phyloP scores from a whole-genome alignment of 495 filamentous ascomycete species.

The Neurospora sp. region DNA sequence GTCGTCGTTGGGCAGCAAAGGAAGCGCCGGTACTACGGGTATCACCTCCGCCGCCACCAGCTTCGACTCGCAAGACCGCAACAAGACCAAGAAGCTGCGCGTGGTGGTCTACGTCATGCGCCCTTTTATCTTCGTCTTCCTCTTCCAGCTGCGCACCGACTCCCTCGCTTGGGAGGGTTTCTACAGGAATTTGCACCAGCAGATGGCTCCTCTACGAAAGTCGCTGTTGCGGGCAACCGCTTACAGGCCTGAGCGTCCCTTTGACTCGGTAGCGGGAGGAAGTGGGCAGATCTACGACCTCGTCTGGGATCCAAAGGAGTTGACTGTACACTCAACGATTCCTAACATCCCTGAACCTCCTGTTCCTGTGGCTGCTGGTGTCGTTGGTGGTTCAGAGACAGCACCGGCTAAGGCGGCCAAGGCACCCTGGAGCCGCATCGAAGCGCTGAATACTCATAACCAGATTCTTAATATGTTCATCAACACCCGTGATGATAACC shows the following conservation, averaged over 20 bases:
- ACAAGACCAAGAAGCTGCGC: conserved; percentile 47
- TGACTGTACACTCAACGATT: conserved; percentile 74
- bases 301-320: conserved; percentile 66
- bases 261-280: conserved; percentile 14
- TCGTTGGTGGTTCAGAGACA: neutral
- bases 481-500: conserved; percentile 43
- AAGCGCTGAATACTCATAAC: conserved; percentile 84
- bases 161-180: conserved; percentile 56
- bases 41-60: conserved; percentile 2
- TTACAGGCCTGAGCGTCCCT: conserved; percentile 36
- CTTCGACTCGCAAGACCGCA: conserved; percentile 38
- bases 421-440: conserved; percentile 59
- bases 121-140: conserved; percentile 85
- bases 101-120: conserved; percentile 64
- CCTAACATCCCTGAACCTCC: conserved; percentile 75
- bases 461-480: conserved; percentile 69
- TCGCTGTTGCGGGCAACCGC: conserved; percentile 56
- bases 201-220: conserved; percentile 67
- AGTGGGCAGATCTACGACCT: conserved; percentile 65
- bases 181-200: conserved; percentile 73
- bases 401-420: conserved; percentile 1
- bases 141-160: conserved; percentile 64
- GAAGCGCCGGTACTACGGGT: neutral
- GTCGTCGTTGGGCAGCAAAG: neutral
- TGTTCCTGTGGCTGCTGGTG: neutral